phyloP scores from a whole-genome alignment of 371 early-diverging fungal genomes.

The Chytridiales sp. region DNA sequence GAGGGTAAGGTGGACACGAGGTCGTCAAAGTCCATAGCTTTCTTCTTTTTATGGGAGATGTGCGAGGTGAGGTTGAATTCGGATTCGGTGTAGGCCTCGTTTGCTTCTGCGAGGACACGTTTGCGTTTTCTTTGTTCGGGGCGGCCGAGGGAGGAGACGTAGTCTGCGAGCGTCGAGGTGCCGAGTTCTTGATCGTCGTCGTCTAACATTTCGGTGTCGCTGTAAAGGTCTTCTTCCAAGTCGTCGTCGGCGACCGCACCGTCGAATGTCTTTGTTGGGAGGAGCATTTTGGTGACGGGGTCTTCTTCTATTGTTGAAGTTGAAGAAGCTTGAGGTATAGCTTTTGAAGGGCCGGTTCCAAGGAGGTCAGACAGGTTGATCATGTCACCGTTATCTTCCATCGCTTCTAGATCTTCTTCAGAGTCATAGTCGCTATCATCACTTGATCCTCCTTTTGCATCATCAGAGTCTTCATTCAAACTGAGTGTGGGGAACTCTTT shows the following conservation, averaged over 20 bases:
- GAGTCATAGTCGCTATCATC: not conserved
- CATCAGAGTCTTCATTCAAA: constrained; percentile 36
- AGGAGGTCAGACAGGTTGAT: constrained; percentile 12
- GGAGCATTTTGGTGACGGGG: not conserved
- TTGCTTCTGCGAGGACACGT: constrained; percentile 61
- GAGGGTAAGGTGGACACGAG: constrained; percentile 67
- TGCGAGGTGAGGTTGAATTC: constrained; percentile 73
- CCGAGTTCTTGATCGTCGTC: constrained; percentile 56
- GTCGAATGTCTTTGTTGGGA: constrained; percentile 6
- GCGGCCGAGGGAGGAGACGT: constrained; percentile 3
- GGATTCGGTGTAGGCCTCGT: constrained; percentile 73
- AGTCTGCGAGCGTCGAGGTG: constrained; percentile 57
- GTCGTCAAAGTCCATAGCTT: constrained; percentile 64
- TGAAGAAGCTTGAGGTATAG: constrained; percentile 6
- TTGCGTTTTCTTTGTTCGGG: constrained; percentile 22
- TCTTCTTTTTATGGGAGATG: constrained; percentile 10
- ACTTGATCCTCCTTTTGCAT: constrained; percentile 27
- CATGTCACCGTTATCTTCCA: constrained; percentile 26
- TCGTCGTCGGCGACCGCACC: constrained; percentile 14
- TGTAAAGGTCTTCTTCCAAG: constrained; percentile 28
- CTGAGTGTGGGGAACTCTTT: constrained; percentile 52
- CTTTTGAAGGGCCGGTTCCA: constrained; percentile 9
- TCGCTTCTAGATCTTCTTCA: constrained; percentile 8
- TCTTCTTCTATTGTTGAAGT: not conserved
- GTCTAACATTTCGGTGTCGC: constrained; percentile 50